phyloP scores from a whole-genome alignment of 352 stramenopile species.

The Phytophthora ohioensis region DNA sequence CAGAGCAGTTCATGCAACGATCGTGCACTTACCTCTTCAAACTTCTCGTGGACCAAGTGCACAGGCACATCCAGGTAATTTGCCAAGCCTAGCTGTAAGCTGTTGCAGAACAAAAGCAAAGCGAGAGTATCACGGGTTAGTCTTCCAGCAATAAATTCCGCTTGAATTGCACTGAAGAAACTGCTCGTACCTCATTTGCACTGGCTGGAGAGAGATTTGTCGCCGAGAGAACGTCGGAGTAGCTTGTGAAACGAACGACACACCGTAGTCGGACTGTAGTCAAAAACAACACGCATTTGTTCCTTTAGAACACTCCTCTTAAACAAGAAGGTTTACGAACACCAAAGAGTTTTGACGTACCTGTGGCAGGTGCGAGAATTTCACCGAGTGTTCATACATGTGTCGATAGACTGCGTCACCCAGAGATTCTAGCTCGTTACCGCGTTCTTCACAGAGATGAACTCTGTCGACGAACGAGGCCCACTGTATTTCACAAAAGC shows the following conservation, averaged over 20 bases:
- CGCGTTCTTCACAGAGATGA: slow-evolving; percentile 67
- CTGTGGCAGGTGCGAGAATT: slow-evolving; percentile 81
- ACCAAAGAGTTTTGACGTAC: slow-evolving; percentile 32
- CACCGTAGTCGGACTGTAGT: slow-evolving; percentile 79
- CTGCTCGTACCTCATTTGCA: slow-evolving; percentile 76
- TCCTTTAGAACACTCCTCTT: neutral
- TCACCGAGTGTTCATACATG: slow-evolving; percentile 79
- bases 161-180: neutral
- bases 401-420: slow-evolving; percentile 83
- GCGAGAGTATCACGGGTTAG: slow-evolving; percentile 8
- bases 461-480: slow-evolving; percentile 63
- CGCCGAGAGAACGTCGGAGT: slow-evolving; percentile 61
- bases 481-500: slow-evolving; percentile 54
- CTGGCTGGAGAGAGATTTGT: slow-evolving; percentile 72
- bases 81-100: slow-evolving; percentile 79
- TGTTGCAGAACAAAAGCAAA: slow-evolving; percentile 25
- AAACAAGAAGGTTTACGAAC: neutral
- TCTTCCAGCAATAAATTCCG: neutral
- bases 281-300: slow-evolving; percentile 1
- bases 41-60: slow-evolving; percentile 76
- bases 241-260: slow-evolving; percentile 78
- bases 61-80: slow-evolving; percentile 76
- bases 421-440: slow-evolving; percentile 67
- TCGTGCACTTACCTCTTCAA: slow-evolving; percentile 63
- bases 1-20: neutral